Base-by-base conservation (phyloP, 2,329 filamentous ascomycete genomes). In the Trichoderma cornu-damae region DNA sequence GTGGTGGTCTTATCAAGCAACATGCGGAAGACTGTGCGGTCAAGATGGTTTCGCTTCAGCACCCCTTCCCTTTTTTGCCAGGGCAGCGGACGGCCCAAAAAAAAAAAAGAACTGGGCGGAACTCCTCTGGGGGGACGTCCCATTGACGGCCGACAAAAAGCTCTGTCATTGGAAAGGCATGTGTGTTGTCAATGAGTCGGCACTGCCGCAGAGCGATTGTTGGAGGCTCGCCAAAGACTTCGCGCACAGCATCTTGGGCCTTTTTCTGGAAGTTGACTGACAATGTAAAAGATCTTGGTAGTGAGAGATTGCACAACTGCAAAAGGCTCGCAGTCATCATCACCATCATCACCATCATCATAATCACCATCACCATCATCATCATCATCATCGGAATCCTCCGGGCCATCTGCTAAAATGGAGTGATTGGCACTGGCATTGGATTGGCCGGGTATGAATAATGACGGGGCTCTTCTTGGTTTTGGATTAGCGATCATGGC, bases 141-240 rank as follows among this genome's bases (percentile, higher is more conserved):
- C 70, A 44, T 74, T 73, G 4, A 82, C 62, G 0, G 75, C 73
- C 0, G 79, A 75, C 26, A 84, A 72, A 2, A 2, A 77, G 68
- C 65, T 83, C 81, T 3, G 78, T 78, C 70, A 84, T 75, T 63
- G 82, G 75, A 59, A 83, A 83, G 47, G 80, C 77, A 57, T 79
- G 82, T 18, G 78, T 77, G n/a, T 55, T 16, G 22, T 75, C 72
- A 42, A 76, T 72, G 38, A 75, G 71, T 20, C 76, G 74, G 59
- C 79, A 83, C 55, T 74, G 74, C 61, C 81, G 75, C 6, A 83
- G 67, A 0, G 74, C 70, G 58, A 84, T 75, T 58, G 73, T 72
- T 2, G 79, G 77, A 0, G 79, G 75, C 9, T 79, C 74, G 30
- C 69, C 70, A 60, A 81, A 78, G 22, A 76, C 69, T 47, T 77